Evolutionary conservation across 345 rosid genomes (phyloP), one percentile per base, ranked within the genome.

Genomic region (Citropsis articulata): DNA sequence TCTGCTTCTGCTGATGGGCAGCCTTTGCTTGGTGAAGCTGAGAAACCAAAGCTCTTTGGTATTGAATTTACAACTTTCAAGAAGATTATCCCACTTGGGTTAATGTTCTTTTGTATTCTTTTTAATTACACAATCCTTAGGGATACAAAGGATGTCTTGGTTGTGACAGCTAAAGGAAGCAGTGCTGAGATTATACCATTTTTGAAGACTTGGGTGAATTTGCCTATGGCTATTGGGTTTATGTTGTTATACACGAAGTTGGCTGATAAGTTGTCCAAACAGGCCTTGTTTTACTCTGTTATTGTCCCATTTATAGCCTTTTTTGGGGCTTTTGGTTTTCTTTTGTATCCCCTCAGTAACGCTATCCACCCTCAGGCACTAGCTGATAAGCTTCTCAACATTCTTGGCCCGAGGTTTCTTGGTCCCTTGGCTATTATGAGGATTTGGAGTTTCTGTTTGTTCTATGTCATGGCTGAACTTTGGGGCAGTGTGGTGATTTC

Each of bases 381-480:
- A 71, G 89, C 95, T 69, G 99, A 93, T 80, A 89, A 88, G 86
- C 95, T 95, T 25, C 94, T 95, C 45, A 84, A 75, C 4, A 64
- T 69, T 1, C 94, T 95, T 40, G 99, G 99, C 22, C 98, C 99
- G 9, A 90, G 97, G 77, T 93, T 93, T 80, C 94, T 95, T 82
- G 99, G 99, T 68, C 99, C 99, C 31, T 91, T 95, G 56, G 99
- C 99, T 3, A 95, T 95, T 68, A 1, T 95, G 92, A 87, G 99
- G 91, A 95, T 92, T 84, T 95, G 99, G 99, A 89, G 90, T 68
- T 95, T 93, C 87, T 93, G 98, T 84, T 86, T 95, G 90, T 95
- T 95, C 82, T 95, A 95, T 87, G 99, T 95, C 77, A 95, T 95
- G 99, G 99, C 98, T 83, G 99, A 95, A 83, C 90, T 93, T 84